Conservation (phyloP, 129 eudicot genomes). For the Tagetes erecta region DNA sequence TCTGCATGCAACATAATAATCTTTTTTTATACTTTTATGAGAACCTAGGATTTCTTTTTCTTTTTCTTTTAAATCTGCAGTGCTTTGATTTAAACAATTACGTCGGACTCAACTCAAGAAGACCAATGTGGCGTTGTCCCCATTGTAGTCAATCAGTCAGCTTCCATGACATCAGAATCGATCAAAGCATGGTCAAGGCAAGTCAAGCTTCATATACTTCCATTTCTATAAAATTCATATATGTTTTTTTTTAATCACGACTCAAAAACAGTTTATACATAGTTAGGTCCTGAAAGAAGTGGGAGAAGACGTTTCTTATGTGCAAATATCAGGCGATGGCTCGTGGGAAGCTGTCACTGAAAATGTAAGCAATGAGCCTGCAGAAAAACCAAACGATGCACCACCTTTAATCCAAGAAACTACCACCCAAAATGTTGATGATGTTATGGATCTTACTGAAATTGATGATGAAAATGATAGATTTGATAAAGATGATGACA, state of each 20-base stretch:
- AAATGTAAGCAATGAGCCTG: constrained; percentile 32
- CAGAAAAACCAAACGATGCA: constrained; percentile 41
- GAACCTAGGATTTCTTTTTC: constrained; percentile 7
- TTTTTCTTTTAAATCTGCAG: constrained; percentile 28
- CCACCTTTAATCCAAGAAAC: constrained; percentile 38
- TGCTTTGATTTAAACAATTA: constrained; percentile 84
- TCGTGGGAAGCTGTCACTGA: constrained; percentile 65
- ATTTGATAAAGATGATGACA: constrained; percentile 33
- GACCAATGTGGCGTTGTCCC: constrained; percentile 95
- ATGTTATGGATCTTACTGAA: constrained; percentile 62
- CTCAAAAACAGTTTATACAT: constrained; percentile 1
- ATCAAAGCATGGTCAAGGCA: constrained; percentile 77
- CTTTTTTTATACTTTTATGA: not conserved
- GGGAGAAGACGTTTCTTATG: constrained; percentile 54
- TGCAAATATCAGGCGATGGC: constrained; percentile 66
- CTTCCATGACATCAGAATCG: constrained; percentile 73
- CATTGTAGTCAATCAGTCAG: constrained; percentile 74
- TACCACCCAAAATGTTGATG: constrained; percentile 17
- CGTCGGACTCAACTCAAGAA: constrained; percentile 64
- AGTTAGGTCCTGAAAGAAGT: constrained; percentile 67
- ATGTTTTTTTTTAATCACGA: not conserved
- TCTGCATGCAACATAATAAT: constrained; percentile 20
- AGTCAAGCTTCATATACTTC: constrained; percentile 34
- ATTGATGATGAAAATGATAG: constrained; percentile 48
- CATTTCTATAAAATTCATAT: not conserved